Conservation (phyloP, 441 rosid species). For the Populus hybrid region DNA sequence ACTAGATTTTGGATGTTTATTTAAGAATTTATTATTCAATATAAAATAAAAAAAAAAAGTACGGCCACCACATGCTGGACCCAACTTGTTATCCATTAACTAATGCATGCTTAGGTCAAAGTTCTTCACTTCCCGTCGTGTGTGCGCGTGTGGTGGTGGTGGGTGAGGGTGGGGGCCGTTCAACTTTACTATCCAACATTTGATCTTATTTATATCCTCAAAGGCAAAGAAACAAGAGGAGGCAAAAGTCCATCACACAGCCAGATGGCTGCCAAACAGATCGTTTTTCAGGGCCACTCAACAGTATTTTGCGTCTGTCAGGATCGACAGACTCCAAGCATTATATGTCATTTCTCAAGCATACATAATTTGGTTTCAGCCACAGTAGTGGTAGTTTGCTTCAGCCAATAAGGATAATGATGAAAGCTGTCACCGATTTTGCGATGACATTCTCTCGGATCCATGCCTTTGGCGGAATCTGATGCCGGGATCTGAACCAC, state of each 20-base stretch:
- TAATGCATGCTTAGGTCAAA: background rate
- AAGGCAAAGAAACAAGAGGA: conserved; percentile 34
- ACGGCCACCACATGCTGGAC: background rate
- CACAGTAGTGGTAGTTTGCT: conserved; percentile 35
- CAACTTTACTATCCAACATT: conserved; percentile 12
- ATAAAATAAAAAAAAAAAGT: background rate
- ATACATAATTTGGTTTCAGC: conserved; percentile 37
- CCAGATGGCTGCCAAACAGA: conserved; percentile 34
- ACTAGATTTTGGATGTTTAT: too few relatives aligned
- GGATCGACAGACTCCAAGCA: conserved; percentile 33
- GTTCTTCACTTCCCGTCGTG: too few relatives aligned
- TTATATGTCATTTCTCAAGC: conserved; percentile 42
- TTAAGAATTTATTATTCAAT: too few relatives aligned
- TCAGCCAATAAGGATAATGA: conserved; percentile 27
- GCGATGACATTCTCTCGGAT: conserved; percentile 61
- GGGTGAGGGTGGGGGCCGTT: background rate
- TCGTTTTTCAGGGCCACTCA: conserved; percentile 40
- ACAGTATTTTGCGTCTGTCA: conserved; percentile 30
- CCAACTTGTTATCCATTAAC: background rate
- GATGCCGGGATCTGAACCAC: conserved; percentile 39
- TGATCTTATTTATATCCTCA: conserved; percentile 39
- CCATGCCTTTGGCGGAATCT: conserved; percentile 79
- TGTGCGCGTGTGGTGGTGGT: too few relatives aligned
- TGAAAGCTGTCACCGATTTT: conserved; percentile 41
- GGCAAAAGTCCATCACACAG: conserved; percentile 42